Evolutionary conservation across 176 grass and related monocot species (phyloP).

Genomic region (Pharus latifolius): DNA sequence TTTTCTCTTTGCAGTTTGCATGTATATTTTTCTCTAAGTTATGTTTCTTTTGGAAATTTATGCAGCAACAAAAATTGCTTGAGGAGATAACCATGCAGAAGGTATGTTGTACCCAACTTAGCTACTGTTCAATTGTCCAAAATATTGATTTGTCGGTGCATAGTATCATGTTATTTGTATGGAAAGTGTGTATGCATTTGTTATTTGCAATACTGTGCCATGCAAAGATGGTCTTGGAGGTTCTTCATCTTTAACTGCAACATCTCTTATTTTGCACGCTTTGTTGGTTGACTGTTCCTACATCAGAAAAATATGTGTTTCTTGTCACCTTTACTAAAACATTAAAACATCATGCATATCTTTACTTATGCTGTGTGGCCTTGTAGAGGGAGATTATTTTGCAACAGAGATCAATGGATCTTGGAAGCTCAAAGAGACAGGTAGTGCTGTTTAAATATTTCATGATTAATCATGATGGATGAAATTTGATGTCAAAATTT

Average conservation of each 20-base stretch:
- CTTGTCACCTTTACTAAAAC: not conserved
- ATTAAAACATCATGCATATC: not conserved
- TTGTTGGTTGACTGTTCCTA: not conserved
- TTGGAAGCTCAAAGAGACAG: slow-evolving; percentile 37
- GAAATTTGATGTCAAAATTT: not conserved
- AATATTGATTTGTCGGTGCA: not conserved
- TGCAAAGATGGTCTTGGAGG: not conserved
- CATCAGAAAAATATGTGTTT: not conserved
- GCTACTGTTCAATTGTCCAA: not conserved
- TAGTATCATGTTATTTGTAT: not conserved
- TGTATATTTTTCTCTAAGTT: not conserved
- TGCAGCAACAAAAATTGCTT: slow-evolving; percentile 37
- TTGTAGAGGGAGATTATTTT: slow-evolving; percentile 26
- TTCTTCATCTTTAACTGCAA: not conserved
- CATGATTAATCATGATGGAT: not conserved
- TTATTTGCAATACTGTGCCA: not conserved
- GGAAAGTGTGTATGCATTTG: not conserved
- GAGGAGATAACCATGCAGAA: slow-evolving; percentile 43
- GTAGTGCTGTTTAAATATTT: slow-evolving; percentile 22
- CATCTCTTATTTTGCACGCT: not conserved
- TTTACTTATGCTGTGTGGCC: not conserved
- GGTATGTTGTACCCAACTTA: slow-evolving; percentile 14
- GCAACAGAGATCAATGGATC: slow-evolving; percentile 30
- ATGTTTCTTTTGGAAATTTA: slow-evolving; percentile 5
- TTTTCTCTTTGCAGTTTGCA: not conserved